Base-by-base conservation (phyloP, 306 rosid species). In the Dryas drummondii region DNA sequence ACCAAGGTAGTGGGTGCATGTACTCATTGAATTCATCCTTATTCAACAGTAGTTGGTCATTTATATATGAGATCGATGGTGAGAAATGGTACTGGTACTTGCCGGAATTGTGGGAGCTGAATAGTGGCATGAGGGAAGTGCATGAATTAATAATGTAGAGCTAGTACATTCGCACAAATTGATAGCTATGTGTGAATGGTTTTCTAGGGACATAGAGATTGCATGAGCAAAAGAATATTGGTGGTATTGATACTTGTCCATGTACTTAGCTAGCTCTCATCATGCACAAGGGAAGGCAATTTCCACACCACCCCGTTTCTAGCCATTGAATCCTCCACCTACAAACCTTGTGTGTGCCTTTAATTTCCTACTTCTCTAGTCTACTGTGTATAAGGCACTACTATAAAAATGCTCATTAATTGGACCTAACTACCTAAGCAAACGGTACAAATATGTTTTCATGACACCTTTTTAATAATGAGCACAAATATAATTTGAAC, bases 301-400 rank as follows among this genome's bases (percentile, higher is more conserved):
- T 57, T 50, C 61, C 80, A 85, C 72, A 45, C 77, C 46, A 66
- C 82, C 86, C 60, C 47, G 53, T 82, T 82, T 82, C 76, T 73
- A 84, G 90, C 77, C 78, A 79, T 72, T 49, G 70, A 57, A 66
- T 54, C 72, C 81, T 70, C 76, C 74, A 69, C 76, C 73, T 79
- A 66, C 84, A 76, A 83, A 73, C 71, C 80, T 78, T 80, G 88
- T 84, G 88, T 84, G 87, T 67, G 68, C 46, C 71, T 45, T 48
- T 32, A 19, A 7, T 56, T 57, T 7, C 9, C 27, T 32, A 44
- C 65, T 49, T 62, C 51, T 51, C 37, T 52, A 14, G 8, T 37
- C 17, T 7, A 57, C 6, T 2, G 37, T 32, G 2, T 32, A 32
- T 2, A 32, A 32, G 37, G 3, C 37, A 32, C 37, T 32, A 32